Evolutionary conservation across 2,329 filamentous ascomycete genomes (phyloP).

Genomic region (Penicillium sp.): DNA sequence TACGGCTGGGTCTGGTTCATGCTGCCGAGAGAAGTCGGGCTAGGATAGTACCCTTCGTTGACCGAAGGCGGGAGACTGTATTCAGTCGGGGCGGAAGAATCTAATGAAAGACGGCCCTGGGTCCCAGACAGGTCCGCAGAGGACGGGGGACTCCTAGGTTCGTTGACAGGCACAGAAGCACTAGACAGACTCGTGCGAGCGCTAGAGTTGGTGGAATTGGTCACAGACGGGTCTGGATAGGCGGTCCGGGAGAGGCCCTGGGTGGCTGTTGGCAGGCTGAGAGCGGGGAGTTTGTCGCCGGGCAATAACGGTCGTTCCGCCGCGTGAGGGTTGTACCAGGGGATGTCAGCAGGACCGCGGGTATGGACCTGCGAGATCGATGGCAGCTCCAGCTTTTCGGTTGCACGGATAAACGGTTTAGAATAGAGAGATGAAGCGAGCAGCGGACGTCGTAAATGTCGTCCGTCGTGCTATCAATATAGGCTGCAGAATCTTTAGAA

Average conservation of each 20-base stretch:
- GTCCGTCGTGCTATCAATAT: constrained; percentile 18
- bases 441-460: constrained; percentile 19
- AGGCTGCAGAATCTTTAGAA: constrained; percentile 2
- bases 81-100: constrained; percentile 26
- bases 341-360: constrained; percentile 64
- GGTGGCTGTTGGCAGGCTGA: constrained; percentile 59
- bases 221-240: constrained; percentile 51
- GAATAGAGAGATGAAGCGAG: constrained; percentile 12
- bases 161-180: constrained; percentile 39
- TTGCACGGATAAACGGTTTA: constrained; percentile 40
- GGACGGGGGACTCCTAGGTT: constrained; percentile 66
- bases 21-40: constrained; percentile 35
- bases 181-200: constrained; percentile 51
- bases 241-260: constrained; percentile 63
- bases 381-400: constrained; percentile 91
- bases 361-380: constrained; percentile 74
- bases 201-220: constrained; percentile 42
- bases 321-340: constrained; percentile 61
- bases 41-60: constrained; percentile 37
- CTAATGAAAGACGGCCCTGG: constrained; percentile 28
- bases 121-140: constrained; percentile 42
- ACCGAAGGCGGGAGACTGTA: constrained; percentile 29
- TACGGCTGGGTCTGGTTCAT: constrained; percentile 81
- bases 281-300: constrained; percentile 63
- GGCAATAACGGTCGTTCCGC: constrained; percentile 57